These are phyloP conservation scores for Pythium plurisporium DNA, from an alignment of 352 stramenopile genomes.

Conservation along the genomic window DNA sequence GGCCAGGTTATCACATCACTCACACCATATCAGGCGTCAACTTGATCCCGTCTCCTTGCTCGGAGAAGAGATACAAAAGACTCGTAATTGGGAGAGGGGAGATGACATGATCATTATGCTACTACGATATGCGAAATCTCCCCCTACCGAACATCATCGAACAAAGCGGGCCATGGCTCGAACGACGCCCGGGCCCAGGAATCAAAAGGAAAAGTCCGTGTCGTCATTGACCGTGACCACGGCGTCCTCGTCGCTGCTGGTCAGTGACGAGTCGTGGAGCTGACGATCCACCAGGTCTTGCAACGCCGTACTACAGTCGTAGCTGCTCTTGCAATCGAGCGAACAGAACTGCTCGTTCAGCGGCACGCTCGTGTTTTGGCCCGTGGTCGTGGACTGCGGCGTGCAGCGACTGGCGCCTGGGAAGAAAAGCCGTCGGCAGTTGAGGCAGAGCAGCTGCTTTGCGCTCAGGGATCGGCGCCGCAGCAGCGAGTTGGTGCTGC, in stretches of 20 bases:
- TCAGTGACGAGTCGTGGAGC: conserved; percentile 5
- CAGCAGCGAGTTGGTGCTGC: neutral
- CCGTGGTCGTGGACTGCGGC: neutral
- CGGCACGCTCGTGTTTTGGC: neutral
- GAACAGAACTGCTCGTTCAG: conserved; percentile 30
- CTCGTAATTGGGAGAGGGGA: no score
- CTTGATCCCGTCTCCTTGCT: no score
- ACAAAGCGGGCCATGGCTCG: neutral
- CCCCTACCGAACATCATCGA: neutral
- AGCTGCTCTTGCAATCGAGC: conserved; percentile 41
- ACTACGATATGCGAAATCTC: neutral
- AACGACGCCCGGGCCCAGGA: no score
- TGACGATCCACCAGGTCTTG: conserved; percentile 22
- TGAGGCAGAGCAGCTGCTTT: conserved; percentile 13
- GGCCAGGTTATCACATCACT: no score
- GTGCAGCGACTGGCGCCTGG: neutral
- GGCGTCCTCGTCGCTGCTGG: conserved; percentile 11
- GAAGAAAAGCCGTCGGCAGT: conserved; percentile 17
- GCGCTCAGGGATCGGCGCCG: neutral
- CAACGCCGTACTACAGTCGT: conserved; percentile 22
- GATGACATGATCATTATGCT: neutral
- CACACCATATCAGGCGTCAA: no score
- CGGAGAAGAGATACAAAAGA: no score
- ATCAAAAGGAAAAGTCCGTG: conserved; percentile 1
- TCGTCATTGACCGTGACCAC: conserved; percentile 11